Evolutionary conservation across 768 basidiomycete species (phyloP).

Genomic region (Suillus fuscotomentosus): DNA sequence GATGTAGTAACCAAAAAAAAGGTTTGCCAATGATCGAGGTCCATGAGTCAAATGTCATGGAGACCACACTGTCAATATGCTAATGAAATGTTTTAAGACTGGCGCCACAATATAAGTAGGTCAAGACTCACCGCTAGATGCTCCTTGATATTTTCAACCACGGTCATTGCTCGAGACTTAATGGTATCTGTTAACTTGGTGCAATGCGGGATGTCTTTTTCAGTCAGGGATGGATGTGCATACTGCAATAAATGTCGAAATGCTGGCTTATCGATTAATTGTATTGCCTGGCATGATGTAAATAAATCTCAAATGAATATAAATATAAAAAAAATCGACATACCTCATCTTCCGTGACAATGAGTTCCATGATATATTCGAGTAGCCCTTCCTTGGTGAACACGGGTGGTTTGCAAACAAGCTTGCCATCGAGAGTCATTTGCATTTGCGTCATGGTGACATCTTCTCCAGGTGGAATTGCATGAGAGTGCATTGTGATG

Average conservation of each 20-base stretch:
- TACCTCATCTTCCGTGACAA: not conserved
- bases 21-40: slow-evolving; percentile 13
- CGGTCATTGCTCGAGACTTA: not conserved
- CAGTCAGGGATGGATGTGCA: not conserved
- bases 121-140: not conserved
- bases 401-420: not conserved
- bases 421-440: not conserved
- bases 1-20: slow-evolving; percentile 15
- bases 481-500: not conserved
- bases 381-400: not conserved
- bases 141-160: not conserved
- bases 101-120: not conserved
- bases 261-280: not conserved
- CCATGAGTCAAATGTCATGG: slow-evolving; percentile 16
- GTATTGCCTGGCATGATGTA: not conserved
- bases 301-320: not conserved
- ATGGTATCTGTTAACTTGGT: not conserved
- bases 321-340: not conserved
- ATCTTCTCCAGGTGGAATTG: not conserved
- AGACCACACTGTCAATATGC: not conserved
- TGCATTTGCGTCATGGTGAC: not conserved
- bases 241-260: not conserved
- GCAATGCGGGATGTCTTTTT: not conserved
- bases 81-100: not conserved
- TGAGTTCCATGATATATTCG: not conserved